Evolutionary conservation across 2,329 filamentous ascomycete species (phyloP).

Genomic region (Sordariomycetes sp.): DNA sequence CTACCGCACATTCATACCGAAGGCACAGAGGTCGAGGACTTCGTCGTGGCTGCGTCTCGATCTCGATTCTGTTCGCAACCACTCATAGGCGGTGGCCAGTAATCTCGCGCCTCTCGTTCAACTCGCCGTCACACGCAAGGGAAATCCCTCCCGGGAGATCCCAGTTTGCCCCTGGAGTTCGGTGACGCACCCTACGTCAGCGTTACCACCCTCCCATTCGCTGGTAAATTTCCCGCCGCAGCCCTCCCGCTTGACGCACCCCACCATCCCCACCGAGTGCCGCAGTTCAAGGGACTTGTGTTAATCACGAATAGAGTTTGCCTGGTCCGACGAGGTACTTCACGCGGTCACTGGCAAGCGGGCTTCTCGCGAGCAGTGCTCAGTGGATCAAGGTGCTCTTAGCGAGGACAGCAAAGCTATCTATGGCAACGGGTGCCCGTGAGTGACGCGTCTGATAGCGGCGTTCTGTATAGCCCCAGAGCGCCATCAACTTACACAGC

Average conservation of each 20-base stretch:
- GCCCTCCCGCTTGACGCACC: not conserved
- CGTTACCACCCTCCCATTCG: not conserved
- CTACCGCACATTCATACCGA: not conserved
- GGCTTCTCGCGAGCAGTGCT: not conserved
- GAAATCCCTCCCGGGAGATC: not conserved
- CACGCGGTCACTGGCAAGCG: not conserved
- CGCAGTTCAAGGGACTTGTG: not conserved
- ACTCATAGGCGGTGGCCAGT: not conserved
- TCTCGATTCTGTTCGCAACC: not conserved
- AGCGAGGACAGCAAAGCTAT: not conserved
- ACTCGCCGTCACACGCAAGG: not conserved
- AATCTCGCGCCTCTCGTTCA: not conserved
- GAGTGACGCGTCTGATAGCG: not conserved
- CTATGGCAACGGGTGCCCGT: not conserved
- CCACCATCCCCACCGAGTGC: not conserved
- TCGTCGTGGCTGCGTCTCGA: not conserved
- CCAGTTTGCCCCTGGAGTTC: not conserved
- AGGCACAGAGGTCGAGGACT: not conserved
- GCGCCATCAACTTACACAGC: not conserved
- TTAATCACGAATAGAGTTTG: not conserved
- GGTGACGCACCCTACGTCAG: not conserved
- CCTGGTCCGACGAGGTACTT: not conserved
- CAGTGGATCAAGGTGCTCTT: not conserved
- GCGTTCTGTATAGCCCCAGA: too few relatives aligned
- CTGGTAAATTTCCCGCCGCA: not conserved